Percentiles rank a stretch among this genome's conserved stretches.
Evolutionary conservation across 371 early-diverging fungal species (phyloP).

Genomic region (Rhizopus delemar): DNA sequence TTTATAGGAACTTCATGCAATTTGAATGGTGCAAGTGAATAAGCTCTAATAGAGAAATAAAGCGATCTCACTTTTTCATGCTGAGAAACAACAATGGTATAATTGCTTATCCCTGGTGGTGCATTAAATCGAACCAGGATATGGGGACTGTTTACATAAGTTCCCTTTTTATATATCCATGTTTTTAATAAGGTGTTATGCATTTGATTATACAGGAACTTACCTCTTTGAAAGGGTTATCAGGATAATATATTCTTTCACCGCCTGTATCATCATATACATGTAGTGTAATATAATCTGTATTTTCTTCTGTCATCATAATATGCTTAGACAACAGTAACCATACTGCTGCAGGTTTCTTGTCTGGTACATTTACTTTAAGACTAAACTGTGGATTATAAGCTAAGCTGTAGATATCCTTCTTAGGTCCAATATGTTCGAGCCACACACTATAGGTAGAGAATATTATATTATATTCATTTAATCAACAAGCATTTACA

Average conservation of each 20-base stretch:
- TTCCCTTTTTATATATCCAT: slow-evolving; percentile 46
- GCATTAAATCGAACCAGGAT: slow-evolving; percentile 74
- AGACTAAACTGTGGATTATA: slow-evolving; percentile 81
- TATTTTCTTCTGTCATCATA: slow-evolving; percentile 77
- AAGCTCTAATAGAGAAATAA: slow-evolving; percentile 75
- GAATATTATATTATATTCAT: not conserved
- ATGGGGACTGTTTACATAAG: slow-evolving; percentile 85
- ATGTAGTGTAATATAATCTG: slow-evolving; percentile 83
- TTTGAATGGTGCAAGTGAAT: slow-evolving; percentile 66
- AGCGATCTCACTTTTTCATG: slow-evolving; percentile 70
- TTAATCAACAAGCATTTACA: slow-evolving; percentile 6
- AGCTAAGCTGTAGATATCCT: slow-evolving; percentile 66
- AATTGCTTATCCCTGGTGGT: slow-evolving; percentile 60
- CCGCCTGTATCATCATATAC: slow-evolving; percentile 74
- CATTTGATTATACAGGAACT: not conserved
- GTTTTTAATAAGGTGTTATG: not conserved
- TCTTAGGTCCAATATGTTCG: slow-evolving; percentile 61
- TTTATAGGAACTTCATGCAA: slow-evolving; percentile 67
- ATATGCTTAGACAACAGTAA: slow-evolving; percentile 83
- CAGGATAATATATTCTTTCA: slow-evolving; percentile 77
- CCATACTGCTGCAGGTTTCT: slow-evolving; percentile 69
- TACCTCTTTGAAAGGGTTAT: slow-evolving; percentile 62
- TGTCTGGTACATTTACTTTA: slow-evolving; percentile 56
- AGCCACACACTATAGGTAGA: slow-evolving; percentile 56
- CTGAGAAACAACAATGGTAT: slow-evolving; percentile 82